phyloP scores from a whole-genome alignment of 2,329 filamentous ascomycete species.

The Ploettnerulaceae sp. region DNA sequence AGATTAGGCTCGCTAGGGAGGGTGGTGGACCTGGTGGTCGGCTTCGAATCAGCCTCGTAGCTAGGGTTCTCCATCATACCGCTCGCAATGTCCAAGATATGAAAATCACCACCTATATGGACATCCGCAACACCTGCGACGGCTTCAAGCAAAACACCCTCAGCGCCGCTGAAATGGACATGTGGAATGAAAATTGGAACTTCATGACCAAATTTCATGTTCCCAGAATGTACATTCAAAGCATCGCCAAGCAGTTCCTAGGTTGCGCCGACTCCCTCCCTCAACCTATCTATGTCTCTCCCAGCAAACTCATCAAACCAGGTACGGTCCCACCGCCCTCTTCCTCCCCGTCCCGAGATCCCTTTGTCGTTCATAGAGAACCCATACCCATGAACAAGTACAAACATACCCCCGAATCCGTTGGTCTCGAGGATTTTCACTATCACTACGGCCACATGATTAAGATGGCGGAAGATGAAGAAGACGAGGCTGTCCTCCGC shows the following conservation, averaged over 20 bases:
- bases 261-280: background rate
- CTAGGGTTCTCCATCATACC: background rate
- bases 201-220: background rate
- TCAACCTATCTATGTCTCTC: background rate
- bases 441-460: too few relatives aligned
- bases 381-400: too few relatives aligned
- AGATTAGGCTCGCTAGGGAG: too few relatives aligned
- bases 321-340: too few relatives aligned
- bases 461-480: too few relatives aligned
- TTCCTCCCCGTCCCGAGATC: background rate
- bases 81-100: background rate
- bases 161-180: background rate
- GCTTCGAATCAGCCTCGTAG: too few relatives aligned
- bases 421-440: too few relatives aligned
- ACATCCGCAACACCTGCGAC: background rate
- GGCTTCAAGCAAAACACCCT: background rate
- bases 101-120: background rate
- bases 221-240: background rate
- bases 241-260: background rate
- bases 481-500: too few relatives aligned
- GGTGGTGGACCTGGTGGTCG: too few relatives aligned
- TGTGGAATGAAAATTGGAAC: background rate
- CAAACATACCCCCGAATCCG: too few relatives aligned
- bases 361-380: background rate
- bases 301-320: background rate